Evolutionary conservation across 768 basidiomycete genomes (phyloP).

Genomic region (Suillus subluteus): DNA sequence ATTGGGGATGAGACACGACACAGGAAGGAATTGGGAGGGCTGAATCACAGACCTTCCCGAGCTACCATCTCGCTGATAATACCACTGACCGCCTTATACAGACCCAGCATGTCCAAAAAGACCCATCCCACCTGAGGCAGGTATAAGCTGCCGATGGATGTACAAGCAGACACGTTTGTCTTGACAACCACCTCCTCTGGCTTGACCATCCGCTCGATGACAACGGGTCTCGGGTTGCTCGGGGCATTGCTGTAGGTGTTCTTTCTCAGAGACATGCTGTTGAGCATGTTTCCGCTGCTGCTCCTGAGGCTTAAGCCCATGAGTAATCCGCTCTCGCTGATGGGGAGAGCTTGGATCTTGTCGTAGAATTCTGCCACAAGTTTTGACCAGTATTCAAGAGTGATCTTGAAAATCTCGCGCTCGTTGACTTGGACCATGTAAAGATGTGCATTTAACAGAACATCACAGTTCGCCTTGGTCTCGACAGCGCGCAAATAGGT

Average conservation of each 20-base stretch:
- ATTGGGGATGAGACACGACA: conserved; percentile 11
- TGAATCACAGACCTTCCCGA: conserved; percentile 63
- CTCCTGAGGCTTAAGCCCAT: conserved; percentile 86
- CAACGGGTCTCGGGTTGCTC: conserved; percentile 90
- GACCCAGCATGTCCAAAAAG: conserved; percentile 96
- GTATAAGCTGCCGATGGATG: conserved; percentile 96
- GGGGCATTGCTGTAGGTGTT: conserved; percentile 95
- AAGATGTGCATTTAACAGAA: conserved; percentile 93
- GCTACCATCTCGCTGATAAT: conserved; percentile 94
- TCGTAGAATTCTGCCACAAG: conserved; percentile 97
- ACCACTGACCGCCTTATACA: conserved; percentile 96
- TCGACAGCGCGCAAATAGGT: conserved; percentile 95
- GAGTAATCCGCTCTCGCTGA: conserved; percentile 81
- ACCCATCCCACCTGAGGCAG: conserved; percentile 95
- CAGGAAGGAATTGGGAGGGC: neutral
- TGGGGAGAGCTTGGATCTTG: conserved; percentile 91
- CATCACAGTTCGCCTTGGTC: conserved; percentile 85
- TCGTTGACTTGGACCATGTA: conserved; percentile 99
- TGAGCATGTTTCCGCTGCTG: conserved; percentile 66
- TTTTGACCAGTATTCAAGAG: conserved; percentile 96
- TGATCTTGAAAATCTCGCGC: conserved; percentile 99
- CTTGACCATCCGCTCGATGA: conserved; percentile 99
- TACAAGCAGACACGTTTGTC: conserved; percentile 97
- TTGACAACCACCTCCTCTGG: conserved; percentile 95
- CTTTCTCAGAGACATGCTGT: conserved; percentile 83